Conservation (phyloP, 371 early-diverging fungal species). For the Apophysomyces ossiformis region DNA sequence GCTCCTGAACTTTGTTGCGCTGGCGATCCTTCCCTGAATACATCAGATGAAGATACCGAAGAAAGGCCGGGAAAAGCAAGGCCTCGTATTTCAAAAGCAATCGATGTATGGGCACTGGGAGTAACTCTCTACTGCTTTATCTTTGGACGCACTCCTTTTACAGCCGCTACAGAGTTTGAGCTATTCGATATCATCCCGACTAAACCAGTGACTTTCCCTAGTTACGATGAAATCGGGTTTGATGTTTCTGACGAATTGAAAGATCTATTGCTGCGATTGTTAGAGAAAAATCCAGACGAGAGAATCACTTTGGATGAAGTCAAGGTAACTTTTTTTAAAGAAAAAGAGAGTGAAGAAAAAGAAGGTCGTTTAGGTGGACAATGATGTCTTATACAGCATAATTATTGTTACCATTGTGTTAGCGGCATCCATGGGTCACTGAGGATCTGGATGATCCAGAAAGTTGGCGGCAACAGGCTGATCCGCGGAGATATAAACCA, state of each 20-base stretch:
- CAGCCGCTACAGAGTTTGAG: constrained; percentile 92
- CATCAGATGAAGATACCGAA: constrained; percentile 10
- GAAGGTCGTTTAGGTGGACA: too few species aligned
- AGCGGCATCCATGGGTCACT: constrained; percentile 83
- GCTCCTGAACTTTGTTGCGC: constrained; percentile 94
- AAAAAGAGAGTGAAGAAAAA: too few species aligned
- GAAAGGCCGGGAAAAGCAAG: not conserved
- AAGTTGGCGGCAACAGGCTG: constrained; percentile 32
- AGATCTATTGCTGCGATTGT: constrained; percentile 69
- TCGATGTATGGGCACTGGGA: constrained; percentile 99
- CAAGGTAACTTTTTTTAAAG: constrained; percentile 50
- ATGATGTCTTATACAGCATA: not conserved
- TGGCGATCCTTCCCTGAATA: constrained; percentile 33
- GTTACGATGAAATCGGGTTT: constrained; percentile 25
- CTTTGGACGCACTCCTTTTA: constrained; percentile 95
- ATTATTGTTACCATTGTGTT: constrained; percentile 31
- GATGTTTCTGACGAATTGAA: constrained; percentile 29
- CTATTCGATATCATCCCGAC: constrained; percentile 86
- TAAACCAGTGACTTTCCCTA: constrained; percentile 44
- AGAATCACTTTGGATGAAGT: constrained; percentile 84
- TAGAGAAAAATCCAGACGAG: constrained; percentile 82
- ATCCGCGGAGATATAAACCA: constrained; percentile 32
- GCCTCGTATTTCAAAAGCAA: constrained; percentile 73
- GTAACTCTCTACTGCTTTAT: constrained; percentile 96
- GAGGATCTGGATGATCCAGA: constrained; percentile 66